phyloP scores from a whole-genome alignment of 108 stramenopile species.

The Nannochloropsis salina region DNA sequence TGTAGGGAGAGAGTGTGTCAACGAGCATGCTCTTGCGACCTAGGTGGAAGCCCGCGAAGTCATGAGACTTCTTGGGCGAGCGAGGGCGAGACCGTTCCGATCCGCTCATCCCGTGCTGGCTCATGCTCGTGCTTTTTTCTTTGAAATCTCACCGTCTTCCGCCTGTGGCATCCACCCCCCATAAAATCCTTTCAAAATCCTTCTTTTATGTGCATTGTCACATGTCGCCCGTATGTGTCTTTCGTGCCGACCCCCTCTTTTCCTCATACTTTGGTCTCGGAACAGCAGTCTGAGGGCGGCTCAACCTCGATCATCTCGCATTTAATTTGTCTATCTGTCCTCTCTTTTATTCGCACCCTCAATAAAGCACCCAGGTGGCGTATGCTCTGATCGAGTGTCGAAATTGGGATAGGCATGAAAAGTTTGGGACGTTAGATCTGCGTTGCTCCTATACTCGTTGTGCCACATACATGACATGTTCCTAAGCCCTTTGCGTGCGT shows the following conservation, averaged over 20 bases:
- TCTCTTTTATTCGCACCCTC: not conserved
- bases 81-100: not conserved
- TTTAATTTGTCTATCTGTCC: constrained; percentile 20
- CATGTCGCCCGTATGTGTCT: not conserved
- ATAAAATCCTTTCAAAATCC: too few relatives aligned
- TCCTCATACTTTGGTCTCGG: not conserved
- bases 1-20: too few relatives aligned
- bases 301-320: not conserved
- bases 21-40: not conserved
- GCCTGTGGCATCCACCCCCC: not conserved
- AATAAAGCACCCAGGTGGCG: not conserved
- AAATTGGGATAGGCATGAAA: too few relatives aligned
- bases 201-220: not conserved
- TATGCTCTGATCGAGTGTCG: not conserved
- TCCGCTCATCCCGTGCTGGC: not conserved
- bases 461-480: too few relatives aligned
- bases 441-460: too few relatives aligned
- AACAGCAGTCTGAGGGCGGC: not conserved
- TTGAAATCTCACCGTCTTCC: not conserved
- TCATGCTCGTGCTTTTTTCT: not conserved
- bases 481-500: too few relatives aligned
- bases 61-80: not conserved
- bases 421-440: too few relatives aligned
- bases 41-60: not conserved
- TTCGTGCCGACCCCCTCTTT: not conserved